phyloP scores from a whole-genome alignment of 1,284 basidiomycete species.

The Agroathelia rolfsii region DNA sequence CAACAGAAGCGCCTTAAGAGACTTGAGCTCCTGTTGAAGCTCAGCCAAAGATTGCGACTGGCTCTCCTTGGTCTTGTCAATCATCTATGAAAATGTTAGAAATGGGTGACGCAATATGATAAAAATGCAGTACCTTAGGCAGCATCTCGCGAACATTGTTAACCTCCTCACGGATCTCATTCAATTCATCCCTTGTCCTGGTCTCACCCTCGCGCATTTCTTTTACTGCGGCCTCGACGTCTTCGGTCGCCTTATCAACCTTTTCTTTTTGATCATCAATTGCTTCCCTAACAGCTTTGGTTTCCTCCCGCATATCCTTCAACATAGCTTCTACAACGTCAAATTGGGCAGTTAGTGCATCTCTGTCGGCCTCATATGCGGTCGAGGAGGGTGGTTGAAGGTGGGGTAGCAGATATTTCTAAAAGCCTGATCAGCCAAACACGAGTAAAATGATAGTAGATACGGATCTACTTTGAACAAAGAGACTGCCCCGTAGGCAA shows the following conservation, averaged over 20 bases:
- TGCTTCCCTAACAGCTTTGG: constrained; percentile 61
- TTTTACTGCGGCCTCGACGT: constrained; percentile 72
- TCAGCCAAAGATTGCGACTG: constrained; percentile 74
- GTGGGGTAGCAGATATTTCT: constrained; percentile 92
- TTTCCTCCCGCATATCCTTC: constrained; percentile 74
- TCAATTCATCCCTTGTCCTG: constrained; percentile 82
- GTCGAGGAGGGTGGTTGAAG: constrained; percentile 83
- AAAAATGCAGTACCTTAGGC: constrained; percentile 55
- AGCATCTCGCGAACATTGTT: constrained; percentile 86
- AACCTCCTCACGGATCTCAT: constrained; percentile 86
- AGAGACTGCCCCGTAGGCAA: constrained; percentile 82
- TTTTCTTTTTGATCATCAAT: constrained; percentile 78
- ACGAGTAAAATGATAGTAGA: constrained; percentile 5
- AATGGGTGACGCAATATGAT: constrained; percentile 2
- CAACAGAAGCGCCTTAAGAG: constrained; percentile 86
- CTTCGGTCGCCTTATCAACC: constrained; percentile 69
- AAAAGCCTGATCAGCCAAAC: constrained; percentile 5
- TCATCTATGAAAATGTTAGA: constrained; percentile 50
- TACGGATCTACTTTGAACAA: constrained; percentile 65
- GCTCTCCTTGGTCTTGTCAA: constrained; percentile 85
- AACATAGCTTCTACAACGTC: constrained; percentile 83
- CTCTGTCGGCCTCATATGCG: constrained; percentile 84
- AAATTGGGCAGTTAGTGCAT: constrained; percentile 83
- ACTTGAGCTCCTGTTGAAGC: constrained; percentile 91
- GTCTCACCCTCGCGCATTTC: constrained; percentile 74